phyloP scores from a whole-genome alignment of 768 basidiomycete genomes.

The Boletus rubescentipes region DNA sequence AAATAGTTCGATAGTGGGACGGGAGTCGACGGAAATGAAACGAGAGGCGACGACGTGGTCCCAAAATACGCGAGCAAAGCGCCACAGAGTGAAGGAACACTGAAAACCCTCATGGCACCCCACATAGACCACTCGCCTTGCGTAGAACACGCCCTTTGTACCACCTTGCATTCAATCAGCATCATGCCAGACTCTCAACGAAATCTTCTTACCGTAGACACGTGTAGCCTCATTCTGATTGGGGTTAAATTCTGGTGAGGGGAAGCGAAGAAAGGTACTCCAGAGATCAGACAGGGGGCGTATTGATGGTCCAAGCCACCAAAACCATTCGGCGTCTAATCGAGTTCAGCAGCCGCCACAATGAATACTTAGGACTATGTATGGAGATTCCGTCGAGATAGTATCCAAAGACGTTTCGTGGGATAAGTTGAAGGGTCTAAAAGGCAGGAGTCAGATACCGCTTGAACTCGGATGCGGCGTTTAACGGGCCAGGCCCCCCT shows the following conservation, averaged over 20 bases:
- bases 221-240: background rate
- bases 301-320: background rate
- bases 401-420: background rate
- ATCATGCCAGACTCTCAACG: background rate
- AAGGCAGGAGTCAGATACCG: background rate
- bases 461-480: background rate
- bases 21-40: slow-evolving; percentile 32
- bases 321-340: background rate
- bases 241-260: background rate
- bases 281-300: background rate
- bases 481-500: background rate
- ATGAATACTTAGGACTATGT: background rate
- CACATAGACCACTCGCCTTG: slow-evolving; percentile 9
- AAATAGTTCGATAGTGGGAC: slow-evolving; percentile 34
- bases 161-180: slow-evolving; percentile 4
- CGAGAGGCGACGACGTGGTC: slow-evolving; percentile 9
- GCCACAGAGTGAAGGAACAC: slow-evolving; percentile 23
- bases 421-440: background rate
- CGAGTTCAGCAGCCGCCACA: background rate
- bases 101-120: slow-evolving; percentile 17
- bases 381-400: background rate
- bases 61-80: slow-evolving; percentile 21
- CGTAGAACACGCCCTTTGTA: slow-evolving; percentile 13
- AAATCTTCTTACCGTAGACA: slow-evolving; percentile 17
- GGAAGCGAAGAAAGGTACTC: background rate